Percentiles rank a stretch among this genome's conserved stretches.
Evolutionary conservation across 2,329 filamentous ascomycete genomes (phyloP).

Genomic region (Aureobasidium sp.): DNA sequence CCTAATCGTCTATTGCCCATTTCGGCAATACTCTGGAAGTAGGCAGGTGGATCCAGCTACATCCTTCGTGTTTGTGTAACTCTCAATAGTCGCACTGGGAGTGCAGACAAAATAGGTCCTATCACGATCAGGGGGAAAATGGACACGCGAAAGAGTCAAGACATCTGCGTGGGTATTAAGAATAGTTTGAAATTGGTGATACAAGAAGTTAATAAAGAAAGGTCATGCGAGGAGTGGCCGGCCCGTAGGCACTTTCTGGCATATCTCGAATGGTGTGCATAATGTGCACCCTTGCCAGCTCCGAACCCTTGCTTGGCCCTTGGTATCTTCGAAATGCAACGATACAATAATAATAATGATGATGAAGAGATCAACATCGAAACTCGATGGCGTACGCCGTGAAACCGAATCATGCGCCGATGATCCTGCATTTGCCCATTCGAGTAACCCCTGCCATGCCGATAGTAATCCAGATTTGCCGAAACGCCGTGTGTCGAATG

Average conservation of each 20-base stretch:
- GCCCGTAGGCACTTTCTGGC: neutral
- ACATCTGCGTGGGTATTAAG: neutral
- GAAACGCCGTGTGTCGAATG: constrained; percentile 12
- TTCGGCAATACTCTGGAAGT: neutral
- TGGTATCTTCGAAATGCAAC: neutral
- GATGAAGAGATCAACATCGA: neutral
- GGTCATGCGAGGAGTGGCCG: neutral
- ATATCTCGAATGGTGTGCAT: neutral
- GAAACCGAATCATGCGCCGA: constrained; percentile 6
- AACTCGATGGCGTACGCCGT: neutral
- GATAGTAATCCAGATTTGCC: constrained; percentile 8
- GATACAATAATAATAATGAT: neutral
- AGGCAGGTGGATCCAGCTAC: neutral
- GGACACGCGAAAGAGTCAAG: neutral
- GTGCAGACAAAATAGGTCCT: neutral
- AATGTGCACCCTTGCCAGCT: neutral
- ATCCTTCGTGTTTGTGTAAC: neutral
- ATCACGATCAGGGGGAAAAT: neutral
- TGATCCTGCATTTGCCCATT: constrained; percentile 1
- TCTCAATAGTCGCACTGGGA: constrained; percentile 2
- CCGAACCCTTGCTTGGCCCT: neutral
- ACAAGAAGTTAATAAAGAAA: constrained; percentile 10
- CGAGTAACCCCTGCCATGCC: neutral
- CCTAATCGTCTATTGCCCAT: neutral
- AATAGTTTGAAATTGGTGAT: neutral